A percentile compares a stretch with the other conserved stretches of the same genome.
phyloP scores from a whole-genome alignment of 352 stramenopile genomes.

The Globisporangium parvum region DNA sequence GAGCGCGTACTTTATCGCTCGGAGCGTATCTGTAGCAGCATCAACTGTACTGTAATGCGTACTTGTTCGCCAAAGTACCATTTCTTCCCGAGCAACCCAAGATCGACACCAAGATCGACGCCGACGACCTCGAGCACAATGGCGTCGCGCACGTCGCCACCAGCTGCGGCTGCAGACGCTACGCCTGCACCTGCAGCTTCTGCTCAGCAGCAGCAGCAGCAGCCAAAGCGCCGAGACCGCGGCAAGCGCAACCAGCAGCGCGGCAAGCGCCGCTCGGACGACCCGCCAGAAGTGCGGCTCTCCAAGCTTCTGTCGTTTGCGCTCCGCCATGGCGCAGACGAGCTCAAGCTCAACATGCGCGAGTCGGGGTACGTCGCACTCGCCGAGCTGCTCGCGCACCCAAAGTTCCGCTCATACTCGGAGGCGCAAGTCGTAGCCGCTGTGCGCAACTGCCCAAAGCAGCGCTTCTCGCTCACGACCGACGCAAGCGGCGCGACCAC shows the following conservation, averaged over 20 bases:
- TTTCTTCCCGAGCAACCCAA: too few species aligned
- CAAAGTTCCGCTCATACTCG: constrained; percentile 44
- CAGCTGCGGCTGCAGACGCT: too few species aligned
- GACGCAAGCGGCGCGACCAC: constrained; percentile 28
- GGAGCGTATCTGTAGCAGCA: too few species aligned
- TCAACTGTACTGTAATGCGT: too few species aligned
- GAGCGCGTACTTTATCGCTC: too few species aligned
- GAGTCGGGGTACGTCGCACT: constrained; percentile 64
- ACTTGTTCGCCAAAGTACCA: too few species aligned
- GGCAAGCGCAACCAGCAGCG: background rate
- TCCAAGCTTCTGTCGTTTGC: constrained; percentile 77
- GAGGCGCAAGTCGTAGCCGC: constrained; percentile 59
- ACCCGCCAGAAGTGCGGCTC: constrained; percentile 53
- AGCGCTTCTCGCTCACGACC: constrained; percentile 63
- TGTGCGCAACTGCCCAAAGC: constrained; percentile 64
- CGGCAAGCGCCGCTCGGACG: constrained; percentile 15
- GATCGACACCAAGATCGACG: too few species aligned
- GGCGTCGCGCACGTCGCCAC: too few species aligned
- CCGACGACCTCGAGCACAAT: too few species aligned
- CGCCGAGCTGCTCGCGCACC: constrained; percentile 37
- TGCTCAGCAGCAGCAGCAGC: background rate
- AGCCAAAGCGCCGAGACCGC: background rate
- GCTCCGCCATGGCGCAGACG: constrained; percentile 63
- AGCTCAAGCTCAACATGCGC: constrained; percentile 65
- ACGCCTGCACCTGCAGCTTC: background rate